Conservation (phyloP, 2,329 filamentous ascomycete genomes). For the Fusarium anguioides region DNA sequence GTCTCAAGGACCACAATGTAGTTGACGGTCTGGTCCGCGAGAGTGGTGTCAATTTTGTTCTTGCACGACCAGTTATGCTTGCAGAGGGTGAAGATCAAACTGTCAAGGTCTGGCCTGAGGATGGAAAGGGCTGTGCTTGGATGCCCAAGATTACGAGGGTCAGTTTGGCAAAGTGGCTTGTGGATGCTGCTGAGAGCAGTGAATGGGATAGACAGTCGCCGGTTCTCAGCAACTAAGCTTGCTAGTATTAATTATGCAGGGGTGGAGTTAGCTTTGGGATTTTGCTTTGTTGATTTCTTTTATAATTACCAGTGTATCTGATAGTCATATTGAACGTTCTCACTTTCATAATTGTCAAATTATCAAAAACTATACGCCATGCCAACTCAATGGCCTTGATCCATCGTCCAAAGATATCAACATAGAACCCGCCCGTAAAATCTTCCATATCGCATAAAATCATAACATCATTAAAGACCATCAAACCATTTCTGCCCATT, state of each 20-base stretch:
- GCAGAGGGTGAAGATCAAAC: not conserved
- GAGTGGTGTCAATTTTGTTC: slow-evolving; percentile 14
- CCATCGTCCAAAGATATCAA: too few relatives aligned
- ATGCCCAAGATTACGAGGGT: slow-evolving; percentile 28
- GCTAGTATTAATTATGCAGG: not conserved
- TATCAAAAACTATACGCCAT: too few relatives aligned
- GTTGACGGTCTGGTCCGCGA: slow-evolving; percentile 15
- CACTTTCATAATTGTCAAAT: too few relatives aligned
- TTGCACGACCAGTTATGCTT: slow-evolving; percentile 24
- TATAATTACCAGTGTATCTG: not conserved
- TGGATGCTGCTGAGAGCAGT: slow-evolving; percentile 11
- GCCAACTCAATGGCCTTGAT: too few relatives aligned
- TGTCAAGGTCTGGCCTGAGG: slow-evolving; percentile 28
- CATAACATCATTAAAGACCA: too few relatives aligned
- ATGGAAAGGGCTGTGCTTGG: slow-evolving; percentile 33
- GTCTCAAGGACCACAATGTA: slow-evolving; percentile 22
- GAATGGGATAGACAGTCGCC: slow-evolving; percentile 22
- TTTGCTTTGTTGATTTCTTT: not conserved
- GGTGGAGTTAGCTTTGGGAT: not conserved
- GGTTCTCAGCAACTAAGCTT: slow-evolving; percentile 18
- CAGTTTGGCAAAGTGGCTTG: slow-evolving; percentile 23
- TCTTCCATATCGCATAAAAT: too few relatives aligned
- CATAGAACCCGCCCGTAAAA: too few relatives aligned
- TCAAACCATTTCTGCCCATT: too few relatives aligned
- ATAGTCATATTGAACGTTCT: not conserved